Percentiles rank a stretch among this genome's conserved stretches.
These are phyloP conservation scores for Pythium rishiriense DNA, from an alignment of 352 stramenopile genomes.

Conservation along the genomic window DNA sequence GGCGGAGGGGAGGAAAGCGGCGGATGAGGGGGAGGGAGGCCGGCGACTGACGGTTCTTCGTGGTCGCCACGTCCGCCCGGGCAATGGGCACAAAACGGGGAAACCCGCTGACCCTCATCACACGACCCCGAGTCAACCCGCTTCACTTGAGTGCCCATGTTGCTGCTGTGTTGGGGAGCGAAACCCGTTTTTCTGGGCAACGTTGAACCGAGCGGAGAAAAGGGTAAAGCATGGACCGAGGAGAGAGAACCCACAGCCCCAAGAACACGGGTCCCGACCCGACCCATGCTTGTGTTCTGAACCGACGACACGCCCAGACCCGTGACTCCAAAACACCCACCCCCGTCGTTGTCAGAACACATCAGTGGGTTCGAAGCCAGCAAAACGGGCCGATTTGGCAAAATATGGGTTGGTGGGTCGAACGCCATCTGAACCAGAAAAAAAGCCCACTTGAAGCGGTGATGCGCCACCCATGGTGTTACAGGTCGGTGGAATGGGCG, in stretches of 20 bases:
- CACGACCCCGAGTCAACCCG: conserved; percentile 8
- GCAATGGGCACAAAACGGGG: conserved; percentile 31
- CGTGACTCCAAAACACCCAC: no score
- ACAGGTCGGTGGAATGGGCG: no score
- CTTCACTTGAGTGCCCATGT: conserved; percentile 26
- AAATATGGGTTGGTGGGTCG: neutral
- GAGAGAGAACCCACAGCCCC: conserved; percentile 21
- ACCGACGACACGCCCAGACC: no score
- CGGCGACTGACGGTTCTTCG: conserved; percentile 22
- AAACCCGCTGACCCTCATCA: conserved; percentile 31
- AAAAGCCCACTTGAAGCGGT: conserved; percentile 20
- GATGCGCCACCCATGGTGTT: conserved; percentile 8
- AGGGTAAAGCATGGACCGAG: conserved; percentile 17
- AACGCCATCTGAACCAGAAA: neutral
- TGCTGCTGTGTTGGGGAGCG: neutral
- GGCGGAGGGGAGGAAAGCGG: conserved; percentile 1
- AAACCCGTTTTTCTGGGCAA: conserved; percentile 23
- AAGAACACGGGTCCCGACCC: conserved; percentile 17
- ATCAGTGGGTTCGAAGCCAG: no score
- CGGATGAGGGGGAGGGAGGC: conserved; percentile 16
- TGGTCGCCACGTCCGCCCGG: conserved; percentile 18
- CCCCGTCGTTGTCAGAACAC: no score
- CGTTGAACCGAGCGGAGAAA: conserved; percentile 21
- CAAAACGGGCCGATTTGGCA: neutral
- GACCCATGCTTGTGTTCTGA: no score